These are phyloP conservation scores for Aspergillus pseudoviridinutans DNA, from an alignment of 2,329 filamentous ascomycete species.

Conservation along the genomic window DNA sequence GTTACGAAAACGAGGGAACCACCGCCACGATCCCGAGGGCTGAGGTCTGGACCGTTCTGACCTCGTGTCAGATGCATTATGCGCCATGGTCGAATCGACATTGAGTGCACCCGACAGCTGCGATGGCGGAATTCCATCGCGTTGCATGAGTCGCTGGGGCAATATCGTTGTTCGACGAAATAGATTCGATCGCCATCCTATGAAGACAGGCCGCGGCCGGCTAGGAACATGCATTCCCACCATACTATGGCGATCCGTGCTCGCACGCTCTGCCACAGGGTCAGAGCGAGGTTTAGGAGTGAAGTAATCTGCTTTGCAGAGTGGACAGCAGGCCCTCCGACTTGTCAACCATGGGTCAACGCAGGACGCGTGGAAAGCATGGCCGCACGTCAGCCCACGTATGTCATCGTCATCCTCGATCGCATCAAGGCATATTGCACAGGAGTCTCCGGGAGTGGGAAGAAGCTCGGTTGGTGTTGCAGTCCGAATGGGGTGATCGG, in stretches of 20 bases:
- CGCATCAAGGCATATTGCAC: slow-evolving; percentile 91
- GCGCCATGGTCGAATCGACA: background rate
- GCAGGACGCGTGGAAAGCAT: slow-evolving; percentile 94
- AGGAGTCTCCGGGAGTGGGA: slow-evolving; percentile 80
- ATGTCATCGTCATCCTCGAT: slow-evolving; percentile 96
- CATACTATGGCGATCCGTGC: slow-evolving; percentile 26
- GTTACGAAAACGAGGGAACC: background rate
- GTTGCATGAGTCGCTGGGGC: slow-evolving; percentile 33
- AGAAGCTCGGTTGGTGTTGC: slow-evolving; percentile 78
- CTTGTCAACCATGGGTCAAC: slow-evolving; percentile 96
- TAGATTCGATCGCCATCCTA: slow-evolving; percentile 28
- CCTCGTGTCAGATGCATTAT: background rate
- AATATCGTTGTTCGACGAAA: slow-evolving; percentile 34
- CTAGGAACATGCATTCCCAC: slow-evolving; percentile 23
- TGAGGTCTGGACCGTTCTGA: background rate
- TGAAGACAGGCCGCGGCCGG: slow-evolving; percentile 33
- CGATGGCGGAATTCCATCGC: slow-evolving; percentile 1
- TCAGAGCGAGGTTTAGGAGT: slow-evolving; percentile 81
- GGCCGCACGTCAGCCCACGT: slow-evolving; percentile 89
- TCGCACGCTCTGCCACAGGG: slow-evolving; percentile 24
- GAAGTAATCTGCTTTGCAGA: slow-evolving; percentile 98
- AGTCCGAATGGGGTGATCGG: slow-evolving; percentile 72
- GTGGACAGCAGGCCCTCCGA: slow-evolving; percentile 87
- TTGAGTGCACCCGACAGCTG: background rate
- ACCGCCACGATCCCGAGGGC: background rate